Evolutionary conservation across 2,329 filamentous ascomycete species (phyloP).

Genomic region (Ophiocordyceps camponoti-leonardi): DNA sequence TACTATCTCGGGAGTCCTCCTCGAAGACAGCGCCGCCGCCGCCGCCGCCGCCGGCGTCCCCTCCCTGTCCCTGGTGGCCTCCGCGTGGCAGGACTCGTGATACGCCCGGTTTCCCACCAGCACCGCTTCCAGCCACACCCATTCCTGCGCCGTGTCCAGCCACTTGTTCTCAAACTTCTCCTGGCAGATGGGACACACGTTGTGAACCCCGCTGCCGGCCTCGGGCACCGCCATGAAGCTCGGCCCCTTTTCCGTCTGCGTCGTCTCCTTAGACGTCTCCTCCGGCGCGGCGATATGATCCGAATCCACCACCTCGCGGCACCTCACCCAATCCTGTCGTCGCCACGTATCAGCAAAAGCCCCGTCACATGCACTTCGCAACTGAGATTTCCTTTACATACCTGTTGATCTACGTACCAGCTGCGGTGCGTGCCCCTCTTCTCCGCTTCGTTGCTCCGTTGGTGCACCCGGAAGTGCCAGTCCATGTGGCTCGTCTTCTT

Average conservation of each 20-base stretch:
- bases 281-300: conserved; percentile 22
- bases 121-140: conserved; percentile 86
- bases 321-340: conserved; percentile 71
- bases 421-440: conserved; percentile 79
- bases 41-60: conserved; percentile 23
- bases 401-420: conserved; percentile 84
- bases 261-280: conserved; percentile 13
- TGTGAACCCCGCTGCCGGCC: conserved; percentile 55
- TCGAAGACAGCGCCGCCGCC: no score
- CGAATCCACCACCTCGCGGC: conserved; percentile 61
- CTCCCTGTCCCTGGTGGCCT: conserved; percentile 53
- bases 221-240: conserved; percentile 75
- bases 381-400: no score
- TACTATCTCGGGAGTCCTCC: conserved; percentile 45
- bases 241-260: conserved; percentile 24
- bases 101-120: conserved; percentile 66
- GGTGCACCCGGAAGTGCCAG: conserved; percentile 94
- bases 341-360: not conserved
- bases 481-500: conserved; percentile 89
- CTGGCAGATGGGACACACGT: conserved; percentile 82
- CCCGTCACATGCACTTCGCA: no score
- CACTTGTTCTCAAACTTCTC: conserved; percentile 87
- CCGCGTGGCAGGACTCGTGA: conserved; percentile 77
- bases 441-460: conserved; percentile 70
- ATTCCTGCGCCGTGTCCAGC: conserved; percentile 86